phyloP scores from a whole-genome alignment of 2,329 filamentous ascomycete genomes.

The Neonectria ditissima region DNA sequence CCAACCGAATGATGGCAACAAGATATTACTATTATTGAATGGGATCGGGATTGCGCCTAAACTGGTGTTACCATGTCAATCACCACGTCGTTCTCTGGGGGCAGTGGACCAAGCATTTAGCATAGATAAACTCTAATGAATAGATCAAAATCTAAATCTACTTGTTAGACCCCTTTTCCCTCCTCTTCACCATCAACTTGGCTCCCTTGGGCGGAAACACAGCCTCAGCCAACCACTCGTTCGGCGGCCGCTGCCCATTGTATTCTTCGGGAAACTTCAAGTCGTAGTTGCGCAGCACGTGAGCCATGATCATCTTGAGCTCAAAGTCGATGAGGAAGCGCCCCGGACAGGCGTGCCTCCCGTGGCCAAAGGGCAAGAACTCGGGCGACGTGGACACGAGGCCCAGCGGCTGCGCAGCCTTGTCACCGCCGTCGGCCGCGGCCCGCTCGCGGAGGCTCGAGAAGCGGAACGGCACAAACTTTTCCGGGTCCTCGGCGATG shows the following conservation, averaged over 20 bases:
- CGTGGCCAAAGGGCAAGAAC: slow-evolving; percentile 51
- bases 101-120: neutral
- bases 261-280: slow-evolving; percentile 36
- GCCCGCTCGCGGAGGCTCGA: slow-evolving; percentile 50
- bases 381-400: slow-evolving; percentile 41
- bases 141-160: neutral
- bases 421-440: slow-evolving; percentile 24
- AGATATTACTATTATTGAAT: too few relatives aligned
- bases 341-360: slow-evolving; percentile 50
- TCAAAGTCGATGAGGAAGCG: slow-evolving; percentile 48
- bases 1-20: neutral
- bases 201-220: slow-evolving; percentile 33
- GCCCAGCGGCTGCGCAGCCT: slow-evolving; percentile 14
- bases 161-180: neutral
- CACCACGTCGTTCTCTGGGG: too few relatives aligned
- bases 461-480: neutral
- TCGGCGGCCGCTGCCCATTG: slow-evolving; percentile 35
- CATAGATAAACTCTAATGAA: neutral
- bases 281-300: slow-evolving; percentile 39
- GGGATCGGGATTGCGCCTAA: too few relatives aligned
- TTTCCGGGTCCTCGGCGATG: neutral
- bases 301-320: slow-evolving; percentile 48
- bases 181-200: slow-evolving; percentile 35
- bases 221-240: slow-evolving; percentile 38
- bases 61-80: too few relatives aligned